A percentile compares a stretch with the other conserved stretches of the same genome.
Evolutionary conservation across 495 filamentous ascomycete species (phyloP).

Genomic region (Aspergillus incahuasiensis): DNA sequence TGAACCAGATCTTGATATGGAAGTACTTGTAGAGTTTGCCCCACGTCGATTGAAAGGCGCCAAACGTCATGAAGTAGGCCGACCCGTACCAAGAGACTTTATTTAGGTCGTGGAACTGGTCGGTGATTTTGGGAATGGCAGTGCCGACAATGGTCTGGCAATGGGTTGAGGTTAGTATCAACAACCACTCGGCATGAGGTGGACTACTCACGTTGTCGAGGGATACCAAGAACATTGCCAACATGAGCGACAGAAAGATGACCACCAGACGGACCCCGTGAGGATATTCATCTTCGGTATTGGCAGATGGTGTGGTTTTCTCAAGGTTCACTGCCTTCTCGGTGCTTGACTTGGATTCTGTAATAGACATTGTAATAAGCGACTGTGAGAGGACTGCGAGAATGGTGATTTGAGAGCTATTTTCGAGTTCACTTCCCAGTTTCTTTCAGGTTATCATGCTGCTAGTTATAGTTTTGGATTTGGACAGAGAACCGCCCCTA

Average conservation of each 20-base stretch:
- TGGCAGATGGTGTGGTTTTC: not conserved
- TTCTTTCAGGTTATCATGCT: no score
- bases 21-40: constrained; percentile 46
- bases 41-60: constrained; percentile 30
- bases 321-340: no score
- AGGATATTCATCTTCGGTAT: not conserved
- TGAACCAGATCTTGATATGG: constrained; percentile 11
- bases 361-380: not conserved
- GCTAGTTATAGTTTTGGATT: not conserved
- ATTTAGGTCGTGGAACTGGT: constrained; percentile 16
- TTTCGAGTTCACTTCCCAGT: no score
- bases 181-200: not conserved
- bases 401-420: no score
- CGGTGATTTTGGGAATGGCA: constrained; percentile 24
- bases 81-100: constrained; percentile 52
- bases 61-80: constrained; percentile 43
- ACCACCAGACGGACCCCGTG: not conserved
- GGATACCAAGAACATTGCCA: not conserved
- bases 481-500: not conserved
- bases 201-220: not conserved
- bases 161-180: not conserved
- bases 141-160: constrained; percentile 1
- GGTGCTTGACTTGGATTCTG: not conserved
- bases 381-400: not conserved
- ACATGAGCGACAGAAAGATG: not conserved